Conservation (phyloP, 768 basidiomycete genomes). For the Amanita jacksonii region DNA sequence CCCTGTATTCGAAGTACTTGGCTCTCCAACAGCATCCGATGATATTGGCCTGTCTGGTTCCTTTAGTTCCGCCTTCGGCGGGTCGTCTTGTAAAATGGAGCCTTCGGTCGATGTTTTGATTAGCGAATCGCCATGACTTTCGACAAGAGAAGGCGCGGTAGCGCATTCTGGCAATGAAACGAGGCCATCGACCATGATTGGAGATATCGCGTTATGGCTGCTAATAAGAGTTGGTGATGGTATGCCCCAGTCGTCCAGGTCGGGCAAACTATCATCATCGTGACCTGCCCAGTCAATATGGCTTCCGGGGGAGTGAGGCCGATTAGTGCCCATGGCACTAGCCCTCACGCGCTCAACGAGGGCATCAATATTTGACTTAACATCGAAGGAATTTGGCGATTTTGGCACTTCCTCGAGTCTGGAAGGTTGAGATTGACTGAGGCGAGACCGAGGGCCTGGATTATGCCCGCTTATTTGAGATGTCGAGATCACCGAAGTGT, state of each 20-base stretch:
- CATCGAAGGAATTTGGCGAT: conserved; percentile 23
- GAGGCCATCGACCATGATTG: conserved; percentile 56
- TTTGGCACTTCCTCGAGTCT: neutral
- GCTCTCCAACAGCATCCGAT: too few species aligned
- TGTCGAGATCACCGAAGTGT: conserved; percentile 21
- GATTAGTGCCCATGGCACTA: conserved; percentile 57
- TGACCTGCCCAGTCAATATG: conserved; percentile 89
- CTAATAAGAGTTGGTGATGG: conserved; percentile 27
- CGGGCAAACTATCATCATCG: conserved; percentile 75
- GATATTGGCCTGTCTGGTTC: too few species aligned
- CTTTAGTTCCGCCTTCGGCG: too few species aligned
- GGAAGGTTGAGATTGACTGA: conserved; percentile 12
- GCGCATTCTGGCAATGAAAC: conserved; percentile 39
- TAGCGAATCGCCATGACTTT: neutral
- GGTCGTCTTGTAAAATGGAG: too few species aligned
- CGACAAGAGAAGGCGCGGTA: neutral
- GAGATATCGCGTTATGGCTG: conserved; percentile 45
- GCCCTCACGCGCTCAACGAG: conserved; percentile 70
- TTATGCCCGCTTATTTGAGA: neutral
- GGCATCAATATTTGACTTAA: conserved; percentile 61
- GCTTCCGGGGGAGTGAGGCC: conserved; percentile 63
- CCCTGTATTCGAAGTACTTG: too few species aligned
- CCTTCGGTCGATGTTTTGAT: neutral
- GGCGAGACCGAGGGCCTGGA: neutral
- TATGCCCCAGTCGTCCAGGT: conserved; percentile 82